Base-by-base conservation (phyloP, 352 stramenopile species). In the Phytopythium chamaehyphon region DNA sequence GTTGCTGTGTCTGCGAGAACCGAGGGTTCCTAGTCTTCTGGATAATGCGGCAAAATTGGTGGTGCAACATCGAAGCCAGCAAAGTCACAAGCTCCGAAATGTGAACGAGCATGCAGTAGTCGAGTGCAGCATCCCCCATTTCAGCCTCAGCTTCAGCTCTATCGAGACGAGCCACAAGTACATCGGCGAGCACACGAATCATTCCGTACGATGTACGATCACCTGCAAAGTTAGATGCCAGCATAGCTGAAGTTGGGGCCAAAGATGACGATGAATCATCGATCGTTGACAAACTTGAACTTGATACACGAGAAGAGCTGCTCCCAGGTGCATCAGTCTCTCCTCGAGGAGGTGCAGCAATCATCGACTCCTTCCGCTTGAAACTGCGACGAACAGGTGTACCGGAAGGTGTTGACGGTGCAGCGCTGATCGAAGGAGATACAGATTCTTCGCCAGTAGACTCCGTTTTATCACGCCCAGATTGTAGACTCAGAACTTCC, bases 361-460 rank as follows among this genome's bases (percentile, higher is more conserved):
- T 85, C 76, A 87, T 90, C 11, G 76, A 90, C 33, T 87, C 73
- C 57, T 86, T 87, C 15, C 78, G 61, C 43, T 86, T 90, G 5
- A 66, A 52, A 16, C 10, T 28, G 26, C 18, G 40, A 9, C 40
- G 19, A 10, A 16, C 33, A 11, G 31, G 28, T 33, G 28, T 33
- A 9, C 9, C 28, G 28, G 28, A 33, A 9, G 28, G 5, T 33
- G 9, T 33, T 10, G 28, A 5, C 9, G 28, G 28, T 33, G 28
- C 28, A 9, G 28, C n/a, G n/a, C n/a, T 33, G 28, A 9, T 33
- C 5, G 28, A 33, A 33, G 28, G 9, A 33, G 28, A 5, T 5
- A 9, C 9, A 33, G 28, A 10, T 10, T 10, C 28, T 5, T 5
- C 28, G 9, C 9, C 28, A 33, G 5, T 9, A 9, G 28, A 33